Percentiles rank a stretch among this genome's conserved stretches.
Conservation (phyloP, 2,329 filamentous ascomycete genomes). For the Aspergillus sp. region DNA sequence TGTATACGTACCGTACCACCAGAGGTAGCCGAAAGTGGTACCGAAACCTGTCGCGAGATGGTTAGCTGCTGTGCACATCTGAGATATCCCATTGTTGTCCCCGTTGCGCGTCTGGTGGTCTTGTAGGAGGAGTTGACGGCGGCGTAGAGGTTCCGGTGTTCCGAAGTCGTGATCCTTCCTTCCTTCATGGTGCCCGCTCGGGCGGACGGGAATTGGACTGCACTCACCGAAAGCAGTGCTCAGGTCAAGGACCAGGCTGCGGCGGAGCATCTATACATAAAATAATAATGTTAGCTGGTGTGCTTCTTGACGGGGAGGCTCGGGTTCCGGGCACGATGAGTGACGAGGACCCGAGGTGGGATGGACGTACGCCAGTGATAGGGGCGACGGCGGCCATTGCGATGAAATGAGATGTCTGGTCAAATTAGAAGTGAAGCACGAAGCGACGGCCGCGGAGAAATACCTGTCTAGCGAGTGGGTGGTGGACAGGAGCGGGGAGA, state of each 20-base stretch:
- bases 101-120: background rate
- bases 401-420: slow-evolving; percentile 18
- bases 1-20: slow-evolving; percentile 61
- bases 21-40: slow-evolving; percentile 62
- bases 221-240: slow-evolving; percentile 64
- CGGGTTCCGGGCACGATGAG: background rate
- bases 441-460: slow-evolving; percentile 18
- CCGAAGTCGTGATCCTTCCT: background rate
- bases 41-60: slow-evolving; percentile 53
- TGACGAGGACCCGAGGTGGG: slow-evolving; percentile 15
- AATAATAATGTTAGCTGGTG: background rate
- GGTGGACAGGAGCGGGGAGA: slow-evolving; percentile 19
- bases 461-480: slow-evolving; percentile 17
- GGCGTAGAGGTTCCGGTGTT: background rate
- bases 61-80: slow-evolving; percentile 14
- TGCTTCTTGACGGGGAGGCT: background rate
- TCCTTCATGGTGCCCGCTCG: background rate
- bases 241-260: slow-evolving; percentile 65
- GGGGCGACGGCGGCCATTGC: slow-evolving; percentile 46
- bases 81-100: background rate
- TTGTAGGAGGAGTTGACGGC: background rate
- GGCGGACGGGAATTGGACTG: background rate
- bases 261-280: slow-evolving; percentile 60
- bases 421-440: slow-evolving; percentile 8
- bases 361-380: slow-evolving; percentile 47